Evolutionary conservation across 352 stramenopile genomes (phyloP), one percentile per base, ranked within the genome.

Genomic region (Albugo candida): DNA sequence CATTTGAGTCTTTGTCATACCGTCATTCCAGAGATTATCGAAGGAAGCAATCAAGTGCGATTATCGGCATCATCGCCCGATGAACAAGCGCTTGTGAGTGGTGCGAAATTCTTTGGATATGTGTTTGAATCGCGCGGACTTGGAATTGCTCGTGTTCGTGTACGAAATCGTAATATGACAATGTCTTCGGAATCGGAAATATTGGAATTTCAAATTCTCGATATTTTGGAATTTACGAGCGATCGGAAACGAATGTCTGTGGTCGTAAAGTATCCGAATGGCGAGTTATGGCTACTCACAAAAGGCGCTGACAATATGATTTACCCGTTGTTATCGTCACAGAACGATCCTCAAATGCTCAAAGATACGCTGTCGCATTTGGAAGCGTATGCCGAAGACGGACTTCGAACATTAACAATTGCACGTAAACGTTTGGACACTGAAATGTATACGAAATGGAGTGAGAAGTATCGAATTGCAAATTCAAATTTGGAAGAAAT

Each of bases 181-280:
- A n/a, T 11, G 11, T 13, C 38, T 24, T 10, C 8, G 20, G 38
- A 43, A 3, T 43, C 20, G 3, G 8, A 43, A 24, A 43, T 3
- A 10, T 43, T 19, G 38, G 38, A 43, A 24, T 80, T 63, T 49
- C 42, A 69, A 38, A 57, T 88, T n/a, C 49, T 88, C 18, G 59
- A 70, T n/a, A 64, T 72, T 34, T 73, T 85, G 47, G 63, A 70
- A 14, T 88, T 89, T 53, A 66, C 75, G 46, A 76, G 56, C 2
- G 79, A 61, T 13, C 54, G 75, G 18, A 88, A 88, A 56, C 61
- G 75, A 16, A 88, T 88, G 75, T 83, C 66, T 17, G 60, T 86
- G 11, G 45, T 88, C 1, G 61, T 83, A 13, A 24, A 19, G 8
- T 43, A 24, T 43, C 38, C 38, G 3, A 10, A 3, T 8, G 8